phyloP scores from a whole-genome alignment of 2,329 filamentous ascomycete species.

The Colletotrichum sp. region DNA sequence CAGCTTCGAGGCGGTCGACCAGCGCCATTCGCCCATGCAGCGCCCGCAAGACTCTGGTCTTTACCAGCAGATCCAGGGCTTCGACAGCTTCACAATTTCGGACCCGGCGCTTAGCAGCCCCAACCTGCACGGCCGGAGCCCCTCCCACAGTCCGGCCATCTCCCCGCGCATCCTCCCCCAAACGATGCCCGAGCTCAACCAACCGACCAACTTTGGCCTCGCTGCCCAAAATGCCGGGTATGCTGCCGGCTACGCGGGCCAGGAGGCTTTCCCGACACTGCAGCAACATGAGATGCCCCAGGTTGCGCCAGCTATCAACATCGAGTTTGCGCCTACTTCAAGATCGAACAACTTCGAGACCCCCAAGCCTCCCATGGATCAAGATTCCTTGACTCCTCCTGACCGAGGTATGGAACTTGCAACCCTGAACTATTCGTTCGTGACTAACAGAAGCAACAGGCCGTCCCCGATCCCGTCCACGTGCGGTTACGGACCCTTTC shows the following conservation, averaged over 20 bases:
- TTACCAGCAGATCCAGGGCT: conserved; percentile 79
- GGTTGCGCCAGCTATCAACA: conserved; percentile 94
- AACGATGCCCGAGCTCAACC: conserved; percentile 56
- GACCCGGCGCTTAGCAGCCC: conserved; percentile 72
- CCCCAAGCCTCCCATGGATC: conserved; percentile 68
- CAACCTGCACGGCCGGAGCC: conserved; percentile 74
- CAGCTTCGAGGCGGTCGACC: conserved; percentile 74
- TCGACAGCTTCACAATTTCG: conserved; percentile 81
- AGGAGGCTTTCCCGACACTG: conserved; percentile 59
- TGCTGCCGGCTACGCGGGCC: conserved; percentile 38
- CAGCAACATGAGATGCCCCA: conserved; percentile 69
- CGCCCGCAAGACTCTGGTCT: conserved; percentile 73
- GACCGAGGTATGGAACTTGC: conserved; percentile 58
- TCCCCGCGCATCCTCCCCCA: conserved; percentile 66
- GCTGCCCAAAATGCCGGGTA: conserved; percentile 44
- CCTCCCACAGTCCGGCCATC: conserved; percentile 75
- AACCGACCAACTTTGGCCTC: conserved; percentile 52
- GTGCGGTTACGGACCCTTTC: conserved; percentile 66
- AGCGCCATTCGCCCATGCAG: conserved; percentile 81
- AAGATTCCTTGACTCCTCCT: conserved; percentile 85
- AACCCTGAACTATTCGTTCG: too few relatives aligned
- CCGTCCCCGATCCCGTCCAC: conserved; percentile 53
- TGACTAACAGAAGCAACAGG: conserved; percentile 38
- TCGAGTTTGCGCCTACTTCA: conserved; percentile 84
- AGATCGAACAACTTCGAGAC: conserved; percentile 70